Conservation (phyloP, 805 yeast species). For the Kluyveromyces lactis region DNA sequence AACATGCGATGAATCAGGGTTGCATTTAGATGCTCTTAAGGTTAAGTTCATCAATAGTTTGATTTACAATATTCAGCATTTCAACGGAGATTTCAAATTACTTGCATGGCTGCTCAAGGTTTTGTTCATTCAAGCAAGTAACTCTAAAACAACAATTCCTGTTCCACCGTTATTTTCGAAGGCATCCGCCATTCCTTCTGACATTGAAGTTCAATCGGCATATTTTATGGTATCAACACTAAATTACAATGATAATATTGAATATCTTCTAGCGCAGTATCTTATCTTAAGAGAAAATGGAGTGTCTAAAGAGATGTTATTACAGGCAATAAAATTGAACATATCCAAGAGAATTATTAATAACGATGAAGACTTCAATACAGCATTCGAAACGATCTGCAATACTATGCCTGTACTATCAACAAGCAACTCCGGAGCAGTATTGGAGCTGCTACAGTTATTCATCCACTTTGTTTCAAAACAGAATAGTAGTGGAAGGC, state of each 20-base stretch:
- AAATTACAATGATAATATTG: slow-evolving; percentile 12
- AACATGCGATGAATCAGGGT: neutral
- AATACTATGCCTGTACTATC: slow-evolving; percentile 9
- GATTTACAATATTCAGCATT: neutral
- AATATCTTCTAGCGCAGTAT: slow-evolving; percentile 30
- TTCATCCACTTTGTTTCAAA: slow-evolving; percentile 14
- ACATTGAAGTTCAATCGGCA: slow-evolving; percentile 6
- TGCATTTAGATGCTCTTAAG: neutral
- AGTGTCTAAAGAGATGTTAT: slow-evolving; percentile 5
- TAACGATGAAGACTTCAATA: slow-evolving; percentile 12
- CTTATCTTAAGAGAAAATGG: slow-evolving; percentile 25
- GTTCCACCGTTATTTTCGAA: no score
- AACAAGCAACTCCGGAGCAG: slow-evolving; percentile 5
- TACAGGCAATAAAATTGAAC: neutral
- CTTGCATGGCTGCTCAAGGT: neutral
- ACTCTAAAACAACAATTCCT: neutral
- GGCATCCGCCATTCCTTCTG: neutral
- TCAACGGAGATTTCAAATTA: neutral
- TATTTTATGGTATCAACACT: slow-evolving; percentile 25
- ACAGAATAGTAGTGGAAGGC: slow-evolving; percentile 15
- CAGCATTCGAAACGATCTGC: slow-evolving; percentile 11
- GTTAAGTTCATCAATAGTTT: neutral
- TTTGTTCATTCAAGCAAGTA: neutral
- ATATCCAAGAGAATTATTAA: neutral
- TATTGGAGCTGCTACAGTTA: slow-evolving; percentile 17